A percentile compares a stretch with the other conserved stretches of the same genome.
These are phyloP conservation scores for Rhodocollybia butyracea DNA, from an alignment of 768 basidiomycete genomes.

Conservation along the genomic window DNA sequence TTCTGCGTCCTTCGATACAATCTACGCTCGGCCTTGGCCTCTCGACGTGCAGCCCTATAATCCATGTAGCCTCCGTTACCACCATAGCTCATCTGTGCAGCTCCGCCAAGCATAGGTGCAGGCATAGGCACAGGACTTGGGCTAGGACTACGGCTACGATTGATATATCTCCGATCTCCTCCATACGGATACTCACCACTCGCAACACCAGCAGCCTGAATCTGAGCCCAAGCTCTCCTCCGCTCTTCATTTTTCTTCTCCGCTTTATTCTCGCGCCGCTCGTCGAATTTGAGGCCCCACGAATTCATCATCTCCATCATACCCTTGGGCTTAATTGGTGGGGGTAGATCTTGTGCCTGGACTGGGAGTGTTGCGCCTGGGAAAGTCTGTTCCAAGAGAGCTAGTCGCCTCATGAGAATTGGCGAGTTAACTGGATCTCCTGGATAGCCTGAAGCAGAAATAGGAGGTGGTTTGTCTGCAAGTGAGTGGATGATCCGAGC, in stretches of 20 bases:
- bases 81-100: background rate
- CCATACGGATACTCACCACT: conserved; percentile 2
- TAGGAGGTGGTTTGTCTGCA: conserved; percentile 14
- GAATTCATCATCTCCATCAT: conserved; percentile 19
- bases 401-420: conserved; percentile 15
- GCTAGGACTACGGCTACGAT: background rate
- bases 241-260: conserved; percentile 16
- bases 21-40: background rate
- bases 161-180: background rate
- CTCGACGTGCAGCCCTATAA: background rate
- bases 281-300: conserved; percentile 18
- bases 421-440: background rate
- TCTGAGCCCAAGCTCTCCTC: conserved; percentile 13
- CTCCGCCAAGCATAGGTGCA: background rate
- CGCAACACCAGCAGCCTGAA: background rate
- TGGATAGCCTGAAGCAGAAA: conserved; percentile 1
- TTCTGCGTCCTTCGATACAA: conserved; percentile 1
- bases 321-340: conserved; percentile 18
- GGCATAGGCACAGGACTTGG: background rate
- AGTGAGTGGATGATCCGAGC: conserved; percentile 16
- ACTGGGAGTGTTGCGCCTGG: conserved; percentile 17
- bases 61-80: conserved; percentile 1
- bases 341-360: conserved; percentile 15
- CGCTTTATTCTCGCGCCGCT: conserved; percentile 12
- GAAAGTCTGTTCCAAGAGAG: conserved; percentile 10